Evolutionary conservation across 495 filamentous ascomycete species (phyloP).

Genomic region (Cladorrhinum samala): DNA sequence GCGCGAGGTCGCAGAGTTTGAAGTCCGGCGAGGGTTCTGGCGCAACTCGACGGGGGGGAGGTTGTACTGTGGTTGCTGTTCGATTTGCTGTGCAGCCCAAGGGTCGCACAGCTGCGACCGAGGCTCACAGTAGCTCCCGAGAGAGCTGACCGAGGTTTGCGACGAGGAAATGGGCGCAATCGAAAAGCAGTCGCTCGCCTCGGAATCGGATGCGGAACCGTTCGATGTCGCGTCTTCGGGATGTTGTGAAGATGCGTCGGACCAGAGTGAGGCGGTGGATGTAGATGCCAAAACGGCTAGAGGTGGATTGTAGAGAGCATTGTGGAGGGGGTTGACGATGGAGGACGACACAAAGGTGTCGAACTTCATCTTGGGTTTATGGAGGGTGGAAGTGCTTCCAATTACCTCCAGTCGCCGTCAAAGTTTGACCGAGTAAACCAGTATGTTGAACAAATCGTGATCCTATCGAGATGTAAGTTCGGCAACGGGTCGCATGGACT

Average conservation of each 20-base stretch:
- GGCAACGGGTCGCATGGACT: conserved; percentile 25
- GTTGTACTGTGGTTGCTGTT: conserved; percentile 31
- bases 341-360: conserved; percentile 40
- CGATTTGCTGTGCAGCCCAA: conserved; percentile 25
- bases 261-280: conserved; percentile 74
- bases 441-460: conserved; percentile 32
- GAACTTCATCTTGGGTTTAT: conserved; percentile 47
- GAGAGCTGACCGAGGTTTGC: conserved; percentile 26
- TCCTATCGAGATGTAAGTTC: conserved; percentile 37
- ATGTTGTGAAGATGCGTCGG: conserved; percentile 57
- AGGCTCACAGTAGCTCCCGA: conserved; percentile 25
- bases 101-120: conserved; percentile 19
- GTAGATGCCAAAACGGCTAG: conserved; percentile 66
- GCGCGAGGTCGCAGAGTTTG: conserved; percentile 44
- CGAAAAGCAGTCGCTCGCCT: conserved; percentile 35
- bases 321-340: conserved; percentile 37
- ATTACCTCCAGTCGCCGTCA: conserved; percentile 50
- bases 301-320: conserved; percentile 60
- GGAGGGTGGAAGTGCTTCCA: conserved; percentile 26
- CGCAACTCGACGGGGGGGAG: conserved; percentile 64
- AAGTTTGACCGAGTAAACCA: conserved; percentile 46
- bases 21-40: conserved; percentile 77
- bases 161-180: conserved; percentile 23
- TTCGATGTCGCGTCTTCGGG: conserved; percentile 37
- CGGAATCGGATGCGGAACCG: conserved; percentile 32